phyloP scores from a whole-genome alignment of 2,329 filamentous ascomycete species.

The Paecilomyces sp. region DNA sequence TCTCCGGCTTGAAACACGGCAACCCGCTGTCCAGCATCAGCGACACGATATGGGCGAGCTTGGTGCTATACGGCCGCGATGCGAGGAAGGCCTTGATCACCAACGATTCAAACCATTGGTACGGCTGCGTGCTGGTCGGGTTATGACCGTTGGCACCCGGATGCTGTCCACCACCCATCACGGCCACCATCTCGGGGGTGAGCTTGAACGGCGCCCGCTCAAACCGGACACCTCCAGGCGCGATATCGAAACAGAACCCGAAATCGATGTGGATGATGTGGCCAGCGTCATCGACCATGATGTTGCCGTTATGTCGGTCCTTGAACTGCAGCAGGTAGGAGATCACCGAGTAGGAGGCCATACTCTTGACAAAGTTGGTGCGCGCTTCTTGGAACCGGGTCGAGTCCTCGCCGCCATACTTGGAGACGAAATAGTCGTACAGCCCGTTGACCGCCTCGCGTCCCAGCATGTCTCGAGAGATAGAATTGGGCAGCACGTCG shows the following conservation, averaged over 20 bases:
- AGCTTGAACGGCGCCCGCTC: slow-evolving; percentile 98
- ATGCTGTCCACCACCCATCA: slow-evolving; percentile 73
- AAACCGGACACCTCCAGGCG: slow-evolving; percentile 92
- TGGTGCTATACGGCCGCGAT: slow-evolving; percentile 75
- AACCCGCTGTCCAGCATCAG: slow-evolving; percentile 95
- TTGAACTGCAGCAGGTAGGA: slow-evolving; percentile 98
- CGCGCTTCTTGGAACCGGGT: slow-evolving; percentile 91
- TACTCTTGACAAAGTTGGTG: slow-evolving; percentile 97
- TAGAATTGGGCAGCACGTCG: slow-evolving; percentile 94
- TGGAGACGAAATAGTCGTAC: slow-evolving; percentile 96
- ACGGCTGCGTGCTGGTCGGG: slow-evolving; percentile 70
- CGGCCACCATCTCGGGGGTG: slow-evolving; percentile 94
- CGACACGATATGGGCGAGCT: slow-evolving; percentile 80
- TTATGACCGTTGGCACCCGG: slow-evolving; percentile 27
- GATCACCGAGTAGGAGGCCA: slow-evolving; percentile 97
- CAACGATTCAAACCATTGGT: slow-evolving; percentile 93
- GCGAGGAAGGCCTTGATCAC: slow-evolving; percentile 94
- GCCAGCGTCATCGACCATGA: slow-evolving; percentile 96
- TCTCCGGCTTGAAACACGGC: slow-evolving; percentile 97
- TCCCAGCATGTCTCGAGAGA: slow-evolving; percentile 96
- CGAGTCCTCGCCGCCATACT: slow-evolving; percentile 94
- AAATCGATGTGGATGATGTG: slow-evolving; percentile 99
- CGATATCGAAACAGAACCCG: slow-evolving; percentile 98
- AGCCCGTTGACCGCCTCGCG: slow-evolving; percentile 96
- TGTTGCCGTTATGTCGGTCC: slow-evolving; percentile 97